phyloP scores from a whole-genome alignment of 306 rosid species.

The Dryas octopetala region DNA sequence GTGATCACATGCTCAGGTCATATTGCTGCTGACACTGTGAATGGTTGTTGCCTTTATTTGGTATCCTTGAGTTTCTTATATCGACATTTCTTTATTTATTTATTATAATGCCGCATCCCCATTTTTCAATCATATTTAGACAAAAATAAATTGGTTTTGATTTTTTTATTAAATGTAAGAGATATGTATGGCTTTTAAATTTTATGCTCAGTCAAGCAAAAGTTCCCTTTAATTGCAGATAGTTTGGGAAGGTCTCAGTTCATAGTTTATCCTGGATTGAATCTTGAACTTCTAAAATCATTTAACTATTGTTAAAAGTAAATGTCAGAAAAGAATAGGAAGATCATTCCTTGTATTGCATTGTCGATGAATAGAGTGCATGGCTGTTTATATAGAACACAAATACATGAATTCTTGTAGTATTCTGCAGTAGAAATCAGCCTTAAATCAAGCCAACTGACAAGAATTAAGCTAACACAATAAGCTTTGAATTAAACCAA shows the following conservation, averaged over 20 bases:
- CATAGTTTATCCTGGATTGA: not conserved
- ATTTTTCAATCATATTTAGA: too few species aligned
- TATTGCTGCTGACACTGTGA: constrained; percentile 74
- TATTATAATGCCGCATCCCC: not conserved
- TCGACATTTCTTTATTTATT: not conserved
- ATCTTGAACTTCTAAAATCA: too few species aligned
- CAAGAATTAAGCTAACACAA: not conserved
- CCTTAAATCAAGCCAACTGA: not conserved
- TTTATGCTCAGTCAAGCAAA: not conserved
- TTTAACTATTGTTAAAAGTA: too few species aligned
- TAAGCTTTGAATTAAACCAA: not conserved
- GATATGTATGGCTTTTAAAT: not conserved
- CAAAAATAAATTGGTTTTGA: not conserved
- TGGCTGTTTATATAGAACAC: not conserved
- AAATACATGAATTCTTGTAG: too few species aligned
- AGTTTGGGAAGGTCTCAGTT: not conserved
- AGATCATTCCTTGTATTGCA: not conserved
- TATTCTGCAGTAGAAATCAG: too few species aligned
- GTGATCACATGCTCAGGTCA: constrained; percentile 78
- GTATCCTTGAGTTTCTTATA: constrained; percentile 53
- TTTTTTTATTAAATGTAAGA: too few species aligned
- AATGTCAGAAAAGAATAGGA: not conserved
- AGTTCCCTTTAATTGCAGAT: too few species aligned
- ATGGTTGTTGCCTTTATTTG: constrained; percentile 79
- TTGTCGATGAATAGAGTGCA: not conserved